Base-by-base conservation (phyloP, 2,329 filamentous ascomycete species). In the Fusarium duplospermum region DNA sequence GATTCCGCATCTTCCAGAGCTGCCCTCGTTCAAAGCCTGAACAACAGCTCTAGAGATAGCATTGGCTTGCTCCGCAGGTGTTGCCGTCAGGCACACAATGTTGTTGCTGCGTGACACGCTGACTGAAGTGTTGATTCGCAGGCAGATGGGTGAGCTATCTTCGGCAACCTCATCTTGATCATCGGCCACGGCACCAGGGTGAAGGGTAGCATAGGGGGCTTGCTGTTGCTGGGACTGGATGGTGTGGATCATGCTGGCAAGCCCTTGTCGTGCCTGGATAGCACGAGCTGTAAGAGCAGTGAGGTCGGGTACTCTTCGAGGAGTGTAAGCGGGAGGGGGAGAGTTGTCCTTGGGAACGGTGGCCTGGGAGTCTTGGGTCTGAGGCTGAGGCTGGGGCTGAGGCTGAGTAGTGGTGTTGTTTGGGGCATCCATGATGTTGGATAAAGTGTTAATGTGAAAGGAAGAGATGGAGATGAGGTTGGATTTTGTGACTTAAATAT, bases 91-190 rank as follows among this genome's bases (percentile, higher is more conserved):
- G 22, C 85, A 84, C 54, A 89, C 79, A 58, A 87, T 77, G 78
- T 90, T 91, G 78, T 85, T 82, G 78, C 83, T 83, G 69, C 84
- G 85, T 40, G 80, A 79, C 73, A 90, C 81, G 68, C 76, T 81
- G 75, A 89, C 78, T 1, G 86, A 83, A 18, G 86, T 84, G 73
- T 86, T 85, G 80, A 91, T 86, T 18, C 80, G 81, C 52, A 90
- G 79, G 58, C 79, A 82, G 67, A 89, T 84, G 57, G 86, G 80
- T 2, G 83, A 83, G 52, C 79, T 72, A 11, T 78, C 75, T 38
- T 81, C 77, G 9, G 67, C 45, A 0, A 47, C 62, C n/a, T 67
- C 67, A 10, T 76, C 75, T 11, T 77, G 73, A 3, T 77, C 76
- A 29, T 73, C 65, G 42, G 57, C 54, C 35, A 33, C 31, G 18